phyloP scores from a whole-genome alignment of 345 rosid species.

The Kandelia obovata region DNA sequence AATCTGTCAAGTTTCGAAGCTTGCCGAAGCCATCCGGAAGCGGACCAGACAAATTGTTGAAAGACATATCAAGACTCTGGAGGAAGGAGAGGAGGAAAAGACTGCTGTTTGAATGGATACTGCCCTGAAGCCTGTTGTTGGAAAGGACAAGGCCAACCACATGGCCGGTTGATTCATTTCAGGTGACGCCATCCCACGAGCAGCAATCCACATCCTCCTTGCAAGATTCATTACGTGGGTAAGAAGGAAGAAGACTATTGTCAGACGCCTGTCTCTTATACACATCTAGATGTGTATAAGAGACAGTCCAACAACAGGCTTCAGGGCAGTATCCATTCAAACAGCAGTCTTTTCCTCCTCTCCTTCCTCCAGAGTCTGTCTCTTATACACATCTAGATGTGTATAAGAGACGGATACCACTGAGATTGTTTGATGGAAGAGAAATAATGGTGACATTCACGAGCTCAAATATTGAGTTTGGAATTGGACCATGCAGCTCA shows the following conservation, averaged over 20 bases:
- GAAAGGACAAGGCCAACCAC: constrained; percentile 22
- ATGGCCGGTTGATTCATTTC: constrained; percentile 16
- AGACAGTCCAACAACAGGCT: constrained; percentile 4
- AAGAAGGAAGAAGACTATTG: too few species aligned
- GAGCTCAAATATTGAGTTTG: constrained; percentile 15
- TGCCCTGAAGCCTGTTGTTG: constrained; percentile 1
- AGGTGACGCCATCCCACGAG: constrained; percentile 30
- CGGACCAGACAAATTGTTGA: constrained; percentile 12
- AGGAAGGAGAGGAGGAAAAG: constrained; percentile 24
- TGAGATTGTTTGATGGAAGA: constrained; percentile 23
- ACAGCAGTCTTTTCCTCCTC: constrained; percentile 25
- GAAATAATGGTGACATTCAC: constrained; percentile 11
- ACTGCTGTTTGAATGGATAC: constrained; percentile 11
- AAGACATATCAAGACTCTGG: constrained; percentile 25
- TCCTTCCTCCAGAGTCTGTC: constrained; percentile 20
- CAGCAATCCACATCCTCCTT: constrained; percentile 26
- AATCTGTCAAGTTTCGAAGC: not conserved
- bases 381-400: too few species aligned
- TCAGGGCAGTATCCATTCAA: not conserved
- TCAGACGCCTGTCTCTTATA: too few species aligned
- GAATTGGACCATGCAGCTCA: constrained; percentile 24
- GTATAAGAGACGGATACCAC: too few species aligned
- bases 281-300: too few species aligned
- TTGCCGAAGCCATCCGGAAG: constrained; percentile 10
- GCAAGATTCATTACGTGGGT: constrained; percentile 17